phyloP scores from a whole-genome alignment of 2,329 filamentous ascomycete species.

The Scedosporium apiospermum region DNA sequence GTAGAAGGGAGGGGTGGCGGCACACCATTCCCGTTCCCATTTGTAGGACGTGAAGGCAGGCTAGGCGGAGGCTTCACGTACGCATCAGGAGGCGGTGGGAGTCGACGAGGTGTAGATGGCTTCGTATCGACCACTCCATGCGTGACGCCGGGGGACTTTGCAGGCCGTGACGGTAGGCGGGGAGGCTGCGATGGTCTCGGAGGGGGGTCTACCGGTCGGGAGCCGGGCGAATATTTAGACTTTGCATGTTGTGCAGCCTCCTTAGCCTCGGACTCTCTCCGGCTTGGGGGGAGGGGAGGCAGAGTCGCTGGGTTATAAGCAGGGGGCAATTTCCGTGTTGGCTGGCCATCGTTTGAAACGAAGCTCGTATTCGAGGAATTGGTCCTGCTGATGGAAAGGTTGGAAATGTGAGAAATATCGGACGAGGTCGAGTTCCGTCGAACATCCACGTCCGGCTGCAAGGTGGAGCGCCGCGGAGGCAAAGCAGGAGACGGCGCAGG shows the following conservation, averaged over 20 bases:
- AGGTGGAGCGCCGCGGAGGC: constrained; percentile 1
- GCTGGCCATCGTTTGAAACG: constrained; percentile 28
- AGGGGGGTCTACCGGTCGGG: constrained; percentile 23
- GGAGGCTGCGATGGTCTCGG: not conserved
- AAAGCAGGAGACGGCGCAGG: not conserved
- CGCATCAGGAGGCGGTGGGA: constrained; percentile 24
- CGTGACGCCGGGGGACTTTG: not conserved
- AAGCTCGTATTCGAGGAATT: constrained; percentile 38
- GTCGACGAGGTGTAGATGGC: constrained; percentile 19
- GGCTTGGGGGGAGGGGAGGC: constrained; percentile 46
- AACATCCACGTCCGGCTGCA: constrained; percentile 14
- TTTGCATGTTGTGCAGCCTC: constrained; percentile 25
- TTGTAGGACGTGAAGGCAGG: constrained; percentile 14
- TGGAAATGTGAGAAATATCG: constrained; percentile 44
- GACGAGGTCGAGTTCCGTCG: constrained; percentile 50
- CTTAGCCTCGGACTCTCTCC: constrained; percentile 42
- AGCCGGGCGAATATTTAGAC: constrained; percentile 41
- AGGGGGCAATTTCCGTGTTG: constrained; percentile 44
- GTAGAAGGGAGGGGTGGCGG: not conserved
- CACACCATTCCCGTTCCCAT: not conserved
- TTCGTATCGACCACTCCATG: not conserved
- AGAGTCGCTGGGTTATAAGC: constrained; percentile 45
- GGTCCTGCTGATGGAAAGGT: constrained; percentile 34
- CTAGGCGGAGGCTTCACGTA: constrained; percentile 17
- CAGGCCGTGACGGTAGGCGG: constrained; percentile 3